A percentile compares a stretch with the other conserved stretches of the same genome.
Conservation (phyloP, 2,329 filamentous ascomycete genomes). For the Diplodia seriata region DNA sequence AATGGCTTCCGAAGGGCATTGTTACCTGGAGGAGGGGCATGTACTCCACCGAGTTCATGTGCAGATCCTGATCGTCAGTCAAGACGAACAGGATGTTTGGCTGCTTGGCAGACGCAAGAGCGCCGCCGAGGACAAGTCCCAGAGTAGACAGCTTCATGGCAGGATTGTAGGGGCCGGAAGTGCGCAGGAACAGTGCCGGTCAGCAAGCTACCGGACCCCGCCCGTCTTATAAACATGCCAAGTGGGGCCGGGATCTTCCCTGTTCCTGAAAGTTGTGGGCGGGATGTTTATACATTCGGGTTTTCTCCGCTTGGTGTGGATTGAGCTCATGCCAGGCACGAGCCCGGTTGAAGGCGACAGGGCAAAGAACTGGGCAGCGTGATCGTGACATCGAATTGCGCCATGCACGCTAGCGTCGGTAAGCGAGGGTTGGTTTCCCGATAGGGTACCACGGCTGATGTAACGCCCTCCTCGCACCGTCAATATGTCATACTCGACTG, state of each 20-base stretch:
- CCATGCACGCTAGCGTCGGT: conserved; percentile 7
- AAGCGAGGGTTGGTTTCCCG: background rate
- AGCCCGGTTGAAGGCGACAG: background rate
- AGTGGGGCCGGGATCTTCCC: background rate
- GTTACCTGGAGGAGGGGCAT: conserved; percentile 60
- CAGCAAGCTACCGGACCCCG: background rate
- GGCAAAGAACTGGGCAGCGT: background rate
- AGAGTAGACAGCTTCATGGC: conserved; percentile 19
- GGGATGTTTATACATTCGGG: background rate
- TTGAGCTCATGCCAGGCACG: background rate
- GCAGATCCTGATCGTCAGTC: conserved; percentile 71
- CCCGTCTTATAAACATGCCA: conserved; percentile 4
- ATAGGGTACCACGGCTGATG: background rate
- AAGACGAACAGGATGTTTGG: conserved; percentile 71
- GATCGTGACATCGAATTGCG: conserved; percentile 14
- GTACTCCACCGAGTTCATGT: conserved; percentile 66
- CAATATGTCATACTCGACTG: background rate
- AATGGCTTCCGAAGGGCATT: background rate
- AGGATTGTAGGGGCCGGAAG: background rate
- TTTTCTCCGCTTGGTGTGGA: background rate
- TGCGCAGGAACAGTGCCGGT: background rate
- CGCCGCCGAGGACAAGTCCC: conserved; percentile 21
- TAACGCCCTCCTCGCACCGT: background rate
- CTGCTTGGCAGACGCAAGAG: conserved; percentile 27
- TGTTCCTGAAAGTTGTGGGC: background rate